These are phyloP conservation scores for Ophiorrhiza pumila DNA, from an alignment of 257 asterid species.

Conservation along the genomic window DNA sequence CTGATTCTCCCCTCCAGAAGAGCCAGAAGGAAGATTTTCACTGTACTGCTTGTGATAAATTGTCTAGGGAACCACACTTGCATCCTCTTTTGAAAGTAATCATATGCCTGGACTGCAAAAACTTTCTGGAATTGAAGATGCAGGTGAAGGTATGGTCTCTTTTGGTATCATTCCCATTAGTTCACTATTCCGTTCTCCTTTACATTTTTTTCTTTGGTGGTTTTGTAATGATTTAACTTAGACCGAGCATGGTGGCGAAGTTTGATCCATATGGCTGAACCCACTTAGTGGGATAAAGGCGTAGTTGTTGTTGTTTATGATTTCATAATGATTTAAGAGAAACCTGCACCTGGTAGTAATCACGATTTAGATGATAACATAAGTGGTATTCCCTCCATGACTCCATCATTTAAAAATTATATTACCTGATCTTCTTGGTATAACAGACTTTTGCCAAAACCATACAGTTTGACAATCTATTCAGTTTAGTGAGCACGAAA, in stretches of 20 bases:
- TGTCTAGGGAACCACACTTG: constrained; percentile 29
- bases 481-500: background rate
- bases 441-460: background rate
- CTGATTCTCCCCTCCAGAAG: constrained; percentile 10
- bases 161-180: constrained; percentile 2
- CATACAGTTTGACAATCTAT: background rate
- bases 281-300: no score
- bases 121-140: constrained; percentile 28
- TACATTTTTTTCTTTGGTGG: no score
- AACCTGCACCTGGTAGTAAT: background rate
- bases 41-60: constrained; percentile 45
- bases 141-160: constrained; percentile 17
- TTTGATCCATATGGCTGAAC: no score
- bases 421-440: background rate
- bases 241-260: no score
- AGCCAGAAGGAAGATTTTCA: constrained; percentile 17
- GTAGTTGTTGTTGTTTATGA: no score
- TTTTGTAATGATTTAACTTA: no score
- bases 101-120: constrained; percentile 39
- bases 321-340: background rate
- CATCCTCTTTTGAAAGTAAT: constrained; percentile 43
- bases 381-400: background rate
- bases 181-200: background rate
- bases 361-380: background rate
- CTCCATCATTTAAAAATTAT: background rate